These are phyloP conservation scores for Eutrema salsugineum DNA, from an alignment of 441 rosid species.

Conservation along the genomic window DNA sequence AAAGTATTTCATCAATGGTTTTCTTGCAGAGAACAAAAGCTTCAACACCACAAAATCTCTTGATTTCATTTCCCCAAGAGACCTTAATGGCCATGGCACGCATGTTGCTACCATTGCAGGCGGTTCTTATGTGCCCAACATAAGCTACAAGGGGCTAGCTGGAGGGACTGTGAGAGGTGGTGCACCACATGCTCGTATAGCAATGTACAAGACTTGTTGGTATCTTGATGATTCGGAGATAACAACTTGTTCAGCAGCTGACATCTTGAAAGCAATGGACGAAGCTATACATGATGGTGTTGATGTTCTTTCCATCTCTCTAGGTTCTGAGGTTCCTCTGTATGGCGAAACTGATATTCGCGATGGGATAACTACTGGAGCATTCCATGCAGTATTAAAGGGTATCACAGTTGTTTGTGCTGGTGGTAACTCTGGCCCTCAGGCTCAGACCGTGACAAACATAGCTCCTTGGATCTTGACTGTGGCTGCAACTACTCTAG, in stretches of 20 bases:
- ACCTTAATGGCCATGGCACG: conserved; percentile 61
- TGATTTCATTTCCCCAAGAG: conserved; percentile 57
- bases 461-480: conserved; percentile 43
- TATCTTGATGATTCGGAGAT: conserved; percentile 20
- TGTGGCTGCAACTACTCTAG: conserved; percentile 45
- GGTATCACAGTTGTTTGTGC: conserved; percentile 43
- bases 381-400: conserved; percentile 41
- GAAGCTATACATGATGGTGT: conserved; percentile 59
- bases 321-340: conserved; percentile 28
- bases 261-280: conserved; percentile 67
- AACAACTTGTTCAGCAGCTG: conserved; percentile 49
- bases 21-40: conserved; percentile 37
- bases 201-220: conserved; percentile 74
- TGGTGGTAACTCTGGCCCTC: conserved; percentile 37
- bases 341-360: conserved; percentile 30
- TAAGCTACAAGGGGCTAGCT: conserved; percentile 48
- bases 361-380: conserved; percentile 29
- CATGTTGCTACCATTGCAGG: conserved; percentile 65
- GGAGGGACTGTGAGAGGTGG: conserved; percentile 59
- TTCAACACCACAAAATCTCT: conserved; percentile 35
- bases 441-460: conserved; percentile 30
- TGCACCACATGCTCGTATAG: conserved; percentile 59
- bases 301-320: conserved; percentile 43
- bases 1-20: conserved; percentile 46
- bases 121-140: conserved; percentile 46